phyloP scores from a whole-genome alignment of 2,329 filamentous ascomycete species.

The Emergomyces orientalis region DNA sequence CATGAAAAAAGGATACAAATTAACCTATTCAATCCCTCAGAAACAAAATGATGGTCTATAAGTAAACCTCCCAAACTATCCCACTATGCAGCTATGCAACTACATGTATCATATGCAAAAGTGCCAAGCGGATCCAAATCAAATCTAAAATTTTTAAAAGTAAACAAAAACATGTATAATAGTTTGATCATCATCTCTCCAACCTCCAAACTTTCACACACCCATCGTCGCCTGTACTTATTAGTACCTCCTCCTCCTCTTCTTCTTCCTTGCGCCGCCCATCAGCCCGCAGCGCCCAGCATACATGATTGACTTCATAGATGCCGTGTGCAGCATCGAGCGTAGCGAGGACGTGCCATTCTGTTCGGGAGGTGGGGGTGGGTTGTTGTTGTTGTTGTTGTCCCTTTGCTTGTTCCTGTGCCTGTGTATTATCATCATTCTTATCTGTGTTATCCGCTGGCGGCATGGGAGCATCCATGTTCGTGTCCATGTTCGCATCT shows the following conservation, averaged over 20 bases:
- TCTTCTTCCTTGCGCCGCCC: slow-evolving; percentile 32
- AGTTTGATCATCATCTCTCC: neutral
- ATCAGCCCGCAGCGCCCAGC: slow-evolving; percentile 76
- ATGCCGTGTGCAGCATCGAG: slow-evolving; percentile 72
- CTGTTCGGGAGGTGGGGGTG: slow-evolving; percentile 28
- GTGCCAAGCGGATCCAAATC: neutral
- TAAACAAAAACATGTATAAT: neutral
- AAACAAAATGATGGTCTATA: too few relatives aligned
- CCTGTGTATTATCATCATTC: neutral
- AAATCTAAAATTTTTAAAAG: neutral
- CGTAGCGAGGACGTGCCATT: slow-evolving; percentile 65
- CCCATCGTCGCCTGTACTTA: slow-evolving; percentile 90
- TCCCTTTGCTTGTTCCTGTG: too few relatives aligned
- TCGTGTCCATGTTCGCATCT: neutral
- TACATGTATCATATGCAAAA: neutral
- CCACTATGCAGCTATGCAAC: too few relatives aligned
- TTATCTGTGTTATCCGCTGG: neutral
- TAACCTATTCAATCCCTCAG: too few relatives aligned
- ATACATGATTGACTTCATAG: slow-evolving; percentile 87
- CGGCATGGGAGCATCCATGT: neutral
- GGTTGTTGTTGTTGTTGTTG: neutral
- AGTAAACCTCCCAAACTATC: too few relatives aligned
- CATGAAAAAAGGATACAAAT: too few relatives aligned
- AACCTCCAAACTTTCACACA: slow-evolving; percentile 74
- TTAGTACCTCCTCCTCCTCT: slow-evolving; percentile 74